Percentiles rank a stretch among this genome's conserved stretches.
Evolutionary conservation across 169 alveolate genomes (phyloP).

Genomic region (Cryptosporidium sp.): DNA sequence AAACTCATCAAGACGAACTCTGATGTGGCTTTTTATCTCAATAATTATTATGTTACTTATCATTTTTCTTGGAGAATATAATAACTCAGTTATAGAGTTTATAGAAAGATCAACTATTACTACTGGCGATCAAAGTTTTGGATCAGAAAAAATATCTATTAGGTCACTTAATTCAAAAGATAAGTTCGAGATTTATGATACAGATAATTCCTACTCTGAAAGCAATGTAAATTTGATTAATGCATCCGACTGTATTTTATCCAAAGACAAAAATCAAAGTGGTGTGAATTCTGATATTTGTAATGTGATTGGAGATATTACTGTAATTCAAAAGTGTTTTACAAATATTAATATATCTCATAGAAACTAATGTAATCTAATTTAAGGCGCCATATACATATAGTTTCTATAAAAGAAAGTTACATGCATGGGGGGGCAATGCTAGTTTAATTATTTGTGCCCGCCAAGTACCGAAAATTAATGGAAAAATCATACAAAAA

Average conservation of each 20-base stretch:
- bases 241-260: slow-evolving; percentile 38
- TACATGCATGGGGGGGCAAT: not conserved
- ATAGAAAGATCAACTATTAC: not conserved
- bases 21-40: not conserved
- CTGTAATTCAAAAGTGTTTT: slow-evolving; percentile 45
- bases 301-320: slow-evolving; percentile 58
- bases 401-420: not conserved
- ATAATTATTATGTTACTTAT: not conserved
- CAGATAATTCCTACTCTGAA: not conserved
- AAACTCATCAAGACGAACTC: not conserved
- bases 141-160: not conserved
- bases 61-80: not conserved
- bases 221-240: slow-evolving; percentile 1
- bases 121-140: not conserved
- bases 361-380: not conserved
- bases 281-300: slow-evolving; percentile 33
- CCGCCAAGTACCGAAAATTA: not conserved
- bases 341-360: slow-evolving; percentile 10
- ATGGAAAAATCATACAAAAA: not conserved
- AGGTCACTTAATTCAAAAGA: slow-evolving; percentile 1
- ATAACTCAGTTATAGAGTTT: not conserved
- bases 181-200: not conserved
- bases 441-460: not conserved
- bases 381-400: not conserved
- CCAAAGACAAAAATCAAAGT: not conserved